A percentile compares a stretch with the other conserved stretches of the same genome.
These are phyloP conservation scores for Polyplosphaeria fusca DNA, from an alignment of 495 filamentous ascomycete genomes.

Conservation along the genomic window DNA sequence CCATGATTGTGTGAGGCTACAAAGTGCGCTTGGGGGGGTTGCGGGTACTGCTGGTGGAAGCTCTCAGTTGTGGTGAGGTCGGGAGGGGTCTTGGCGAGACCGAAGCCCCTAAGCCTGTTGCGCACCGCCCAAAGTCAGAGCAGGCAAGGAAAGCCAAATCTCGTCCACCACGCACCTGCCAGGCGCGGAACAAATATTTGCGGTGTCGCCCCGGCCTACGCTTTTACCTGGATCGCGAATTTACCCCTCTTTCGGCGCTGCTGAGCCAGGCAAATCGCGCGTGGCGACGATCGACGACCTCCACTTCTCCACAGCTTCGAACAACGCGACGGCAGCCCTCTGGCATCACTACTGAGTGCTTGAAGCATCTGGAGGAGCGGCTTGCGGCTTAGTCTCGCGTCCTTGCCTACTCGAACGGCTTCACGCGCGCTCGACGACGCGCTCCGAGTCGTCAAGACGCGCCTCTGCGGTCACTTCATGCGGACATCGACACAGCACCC, in stretches of 20 bases:
- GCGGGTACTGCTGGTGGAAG: too few relatives aligned
- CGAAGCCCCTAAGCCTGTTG: conserved; percentile 5
- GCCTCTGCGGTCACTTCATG: conserved; percentile 21
- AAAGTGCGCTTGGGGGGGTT: too few relatives aligned
- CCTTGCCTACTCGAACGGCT: not conserved
- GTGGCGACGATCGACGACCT: conserved; percentile 5
- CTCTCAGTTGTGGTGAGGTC: too few relatives aligned
- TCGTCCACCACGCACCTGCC: conserved; percentile 25
- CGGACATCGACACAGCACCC: conserved; percentile 15
- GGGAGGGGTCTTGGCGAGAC: too few relatives aligned
- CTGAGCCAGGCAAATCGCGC: conserved; percentile 13
- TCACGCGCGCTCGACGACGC: conserved; percentile 16
- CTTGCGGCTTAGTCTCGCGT: too few relatives aligned
- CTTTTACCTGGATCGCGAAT: conserved; percentile 30
- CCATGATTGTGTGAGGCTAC: conserved; percentile 73
- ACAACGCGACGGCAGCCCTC: conserved; percentile 21
- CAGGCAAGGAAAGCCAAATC: too few relatives aligned
- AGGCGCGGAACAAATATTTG: conserved; percentile 10
- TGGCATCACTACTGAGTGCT: too few relatives aligned
- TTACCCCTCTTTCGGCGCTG: not conserved
- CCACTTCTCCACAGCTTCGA: conserved; percentile 12
- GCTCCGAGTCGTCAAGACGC: conserved; percentile 15
- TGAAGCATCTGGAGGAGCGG: too few relatives aligned
- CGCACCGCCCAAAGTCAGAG: conserved; percentile 22
- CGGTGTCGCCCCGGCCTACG: conserved; percentile 22